Conservation (phyloP, 768 basidiomycete species). For the Rhodotorula paludigena region DNA sequence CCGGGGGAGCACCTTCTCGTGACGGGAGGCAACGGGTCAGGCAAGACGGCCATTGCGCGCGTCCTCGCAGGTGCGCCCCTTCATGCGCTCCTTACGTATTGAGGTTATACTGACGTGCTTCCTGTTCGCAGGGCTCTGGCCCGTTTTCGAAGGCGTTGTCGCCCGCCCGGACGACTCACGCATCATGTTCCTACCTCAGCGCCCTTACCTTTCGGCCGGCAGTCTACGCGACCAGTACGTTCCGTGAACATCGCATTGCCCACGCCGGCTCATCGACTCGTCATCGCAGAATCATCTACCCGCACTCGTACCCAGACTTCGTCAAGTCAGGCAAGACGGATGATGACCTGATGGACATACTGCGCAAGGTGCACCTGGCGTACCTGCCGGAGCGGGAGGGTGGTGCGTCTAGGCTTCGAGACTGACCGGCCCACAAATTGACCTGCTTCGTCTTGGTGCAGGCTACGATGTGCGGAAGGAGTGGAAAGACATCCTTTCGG, state of each 20-base stretch:
- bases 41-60: slow-evolving; percentile 48
- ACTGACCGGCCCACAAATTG: rapidly evolving
- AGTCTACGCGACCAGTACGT: slow-evolving; percentile 75
- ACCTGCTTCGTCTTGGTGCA: slow-evolving; percentile 39
- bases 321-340: slow-evolving; percentile 58
- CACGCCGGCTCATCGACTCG: background rate
- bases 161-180: slow-evolving; percentile 54
- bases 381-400: slow-evolving; percentile 85
- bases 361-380: slow-evolving; percentile 73
- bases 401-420: slow-evolving; percentile 48
- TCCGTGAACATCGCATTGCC: background rate
- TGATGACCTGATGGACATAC: slow-evolving; percentile 66
- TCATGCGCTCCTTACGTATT: too few relatives aligned
- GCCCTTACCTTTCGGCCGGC: slow-evolving; percentile 86
- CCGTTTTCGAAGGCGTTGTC: slow-evolving; percentile 50
- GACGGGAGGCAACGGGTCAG: slow-evolving; percentile 61
- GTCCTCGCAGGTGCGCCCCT: slow-evolving; percentile 63
- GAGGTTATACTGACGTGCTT: too few relatives aligned
- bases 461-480: slow-evolving; percentile 73
- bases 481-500: slow-evolving; percentile 83
- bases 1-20: slow-evolving; percentile 84
- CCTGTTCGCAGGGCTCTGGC: slow-evolving; percentile 69
- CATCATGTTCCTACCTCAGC: slow-evolving; percentile 71
- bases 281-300: slow-evolving; percentile 67
- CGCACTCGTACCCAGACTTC: slow-evolving; percentile 74